phyloP scores from a whole-genome alignment of 768 basidiomycete genomes.

The Leccinum pellstonianum region DNA sequence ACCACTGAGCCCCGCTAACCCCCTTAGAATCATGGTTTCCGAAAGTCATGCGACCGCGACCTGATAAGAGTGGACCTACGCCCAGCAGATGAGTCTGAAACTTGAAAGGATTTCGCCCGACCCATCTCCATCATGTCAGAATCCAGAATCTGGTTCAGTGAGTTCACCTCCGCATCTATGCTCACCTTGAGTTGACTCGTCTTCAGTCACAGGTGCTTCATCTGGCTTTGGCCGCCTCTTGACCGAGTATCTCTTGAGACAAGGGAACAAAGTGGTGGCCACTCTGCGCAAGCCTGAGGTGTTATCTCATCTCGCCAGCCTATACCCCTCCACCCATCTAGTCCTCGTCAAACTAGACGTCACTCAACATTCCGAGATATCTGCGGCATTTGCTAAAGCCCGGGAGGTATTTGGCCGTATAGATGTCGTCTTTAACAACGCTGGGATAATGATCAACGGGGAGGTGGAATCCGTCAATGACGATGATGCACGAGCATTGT shows the following conservation, averaged over 20 bases:
- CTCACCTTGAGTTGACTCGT: background rate
- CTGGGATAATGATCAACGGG: conserved; percentile 26
- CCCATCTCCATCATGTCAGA: conserved; percentile 6
- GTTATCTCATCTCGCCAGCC: conserved; percentile 27
- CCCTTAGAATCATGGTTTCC: background rate
- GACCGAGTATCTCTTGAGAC: conserved; percentile 32
- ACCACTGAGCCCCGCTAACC: background rate
- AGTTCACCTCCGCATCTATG: background rate
- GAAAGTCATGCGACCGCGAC: background rate
- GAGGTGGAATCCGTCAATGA: conserved; percentile 38
- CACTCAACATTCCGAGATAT: conserved; percentile 24
- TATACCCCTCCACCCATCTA: conserved; percentile 25
- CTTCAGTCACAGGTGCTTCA: background rate
- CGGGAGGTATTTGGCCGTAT: conserved; percentile 34
- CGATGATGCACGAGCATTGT: conserved; percentile 32
- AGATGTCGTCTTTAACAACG: conserved; percentile 41
- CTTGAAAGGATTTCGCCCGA: background rate
- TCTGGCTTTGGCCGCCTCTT: conserved; percentile 30
- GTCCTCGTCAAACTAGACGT: conserved; percentile 36
- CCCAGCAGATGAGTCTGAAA: no score
- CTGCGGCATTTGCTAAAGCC: conserved; percentile 28
- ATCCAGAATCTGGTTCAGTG: conserved; percentile 16
- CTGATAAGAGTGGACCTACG: background rate
- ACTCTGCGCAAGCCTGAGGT: conserved; percentile 41
- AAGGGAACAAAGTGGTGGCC: conserved; percentile 41